Base-by-base conservation (phyloP, 2,329 filamentous ascomycete genomes). In the Stachybotrys chartarum region DNA sequence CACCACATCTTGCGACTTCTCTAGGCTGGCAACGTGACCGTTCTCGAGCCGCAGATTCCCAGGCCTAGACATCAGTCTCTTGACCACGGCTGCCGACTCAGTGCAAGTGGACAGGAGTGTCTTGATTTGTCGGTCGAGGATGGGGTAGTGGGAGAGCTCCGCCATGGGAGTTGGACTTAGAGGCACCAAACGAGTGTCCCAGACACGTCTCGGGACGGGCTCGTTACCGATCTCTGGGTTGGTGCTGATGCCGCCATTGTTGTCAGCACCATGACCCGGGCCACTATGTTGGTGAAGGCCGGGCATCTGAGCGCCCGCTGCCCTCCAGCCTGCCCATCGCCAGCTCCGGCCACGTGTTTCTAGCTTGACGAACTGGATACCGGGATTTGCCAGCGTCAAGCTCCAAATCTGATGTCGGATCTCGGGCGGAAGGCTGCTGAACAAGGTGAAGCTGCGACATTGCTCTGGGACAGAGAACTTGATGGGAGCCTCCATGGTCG, bases 391-490 rank as follows among this genome's bases (percentile, higher is more conserved):
- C 10, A 73, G 56, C 24, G 65, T 64, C 18, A 53, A 50, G 45
- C 64, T 64, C 70, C 71, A 73, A 54, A 73, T 70, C 44, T 67
- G 63, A 31, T 66, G 61, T 32, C 70, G 70, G 8, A 73, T 62
- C 54, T 73, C 70, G 3, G 65, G 56, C 1, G 70, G 70, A n/a
- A 73, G 57, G n/a, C 58, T 62, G 14, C 59, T 35, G 54, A 73
- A 73, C 4, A 60, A 63, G 3, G 59, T 51, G 55, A 73, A 73
- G 30, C 53, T 61, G 42, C 68, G 68, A 30, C 60, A 72, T 31
- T 62, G 56, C 18, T 62, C 53, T 6, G 69, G 70, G 32, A 72
- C 60, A 6, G 66, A 45, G 51, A 72, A 73, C 39, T 63, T 70
- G 54, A 71, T 50, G 11, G 57, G 54, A 8, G 44, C 16, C 3